Percentiles rank a stretch among this genome's conserved stretches.
These are phyloP conservation scores for Tetrahymena borealis DNA, from an alignment of 73 alveolate species.

Conservation along the genomic window DNA sequence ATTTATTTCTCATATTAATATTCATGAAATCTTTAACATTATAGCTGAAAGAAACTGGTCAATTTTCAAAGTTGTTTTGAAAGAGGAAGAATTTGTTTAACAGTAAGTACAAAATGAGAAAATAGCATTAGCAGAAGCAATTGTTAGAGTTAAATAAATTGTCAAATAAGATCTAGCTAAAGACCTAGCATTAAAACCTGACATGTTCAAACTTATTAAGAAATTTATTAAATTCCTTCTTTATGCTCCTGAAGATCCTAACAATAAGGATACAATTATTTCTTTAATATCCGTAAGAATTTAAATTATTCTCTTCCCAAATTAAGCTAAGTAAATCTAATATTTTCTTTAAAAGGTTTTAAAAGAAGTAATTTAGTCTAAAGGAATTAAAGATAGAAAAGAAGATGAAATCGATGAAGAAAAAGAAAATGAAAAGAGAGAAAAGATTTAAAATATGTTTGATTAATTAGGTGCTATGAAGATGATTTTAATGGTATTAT, in stretches of 20 bases:
- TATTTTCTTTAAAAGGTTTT: neutral
- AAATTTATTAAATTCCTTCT: neutral
- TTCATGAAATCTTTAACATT: neutral
- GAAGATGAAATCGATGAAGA: constrained; percentile 13
- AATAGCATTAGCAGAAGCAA: neutral
- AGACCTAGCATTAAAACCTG: neutral
- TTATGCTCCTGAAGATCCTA: neutral
- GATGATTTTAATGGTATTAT: constrained; percentile 30
- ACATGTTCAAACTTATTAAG: neutral
- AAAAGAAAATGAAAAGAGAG: constrained; percentile 11
- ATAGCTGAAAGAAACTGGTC: neutral
- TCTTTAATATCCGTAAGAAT: neutral
- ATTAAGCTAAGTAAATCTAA: neutral
- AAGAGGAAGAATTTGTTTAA: neutral
- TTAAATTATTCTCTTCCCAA: neutral
- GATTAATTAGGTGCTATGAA: constrained; percentile 41
- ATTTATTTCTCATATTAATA: neutral
- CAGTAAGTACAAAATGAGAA: neutral
- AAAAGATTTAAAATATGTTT: constrained; percentile 27
- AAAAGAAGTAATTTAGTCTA: neutral
- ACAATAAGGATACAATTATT: neutral
- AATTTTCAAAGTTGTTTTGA: neutral
- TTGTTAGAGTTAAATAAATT: neutral
- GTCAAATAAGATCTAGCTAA: neutral
- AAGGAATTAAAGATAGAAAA: neutral